Evolutionary conservation across 2,329 filamentous ascomycete species (phyloP).

Genomic region (Paraphaeosphaeria minitans): DNA sequence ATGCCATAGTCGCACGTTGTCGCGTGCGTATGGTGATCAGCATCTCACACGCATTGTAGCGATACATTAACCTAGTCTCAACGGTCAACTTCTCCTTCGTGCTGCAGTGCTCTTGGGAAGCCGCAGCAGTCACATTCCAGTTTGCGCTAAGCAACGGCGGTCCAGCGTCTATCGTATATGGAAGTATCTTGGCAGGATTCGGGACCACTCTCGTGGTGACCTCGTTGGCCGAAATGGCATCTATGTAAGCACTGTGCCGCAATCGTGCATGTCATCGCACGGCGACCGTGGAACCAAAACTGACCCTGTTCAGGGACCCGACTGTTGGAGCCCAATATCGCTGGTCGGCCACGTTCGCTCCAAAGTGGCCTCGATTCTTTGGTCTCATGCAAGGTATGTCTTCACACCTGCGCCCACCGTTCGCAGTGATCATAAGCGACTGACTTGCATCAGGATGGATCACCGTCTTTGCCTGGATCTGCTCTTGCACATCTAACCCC

Average conservation of each 20-base stretch:
- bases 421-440: conserved; percentile 32
- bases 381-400: conserved; percentile 32
- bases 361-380: conserved; percentile 28
- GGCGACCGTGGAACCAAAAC: neutral
- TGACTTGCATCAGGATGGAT: conserved; percentile 49
- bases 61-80: conserved; percentile 32
- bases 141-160: conserved; percentile 35
- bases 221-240: conserved; percentile 36
- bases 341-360: conserved; percentile 33
- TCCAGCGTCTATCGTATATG: conserved; percentile 34
- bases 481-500: conserved; percentile 33
- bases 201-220: conserved; percentile 39
- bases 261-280: conserved; percentile 25
- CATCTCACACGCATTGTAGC: conserved; percentile 14
- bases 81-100: conserved; percentile 32
- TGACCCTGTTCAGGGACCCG: conserved; percentile 21
- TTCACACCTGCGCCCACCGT: neutral
- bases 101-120: conserved; percentile 34
- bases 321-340: conserved; percentile 38
- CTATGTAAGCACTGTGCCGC: conserved; percentile 30
- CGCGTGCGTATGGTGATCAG: neutral
- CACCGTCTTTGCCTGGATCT: conserved; percentile 46
- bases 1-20: neutral
- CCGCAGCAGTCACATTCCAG: conserved; percentile 32
- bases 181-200: conserved; percentile 30